These are phyloP conservation scores for Paecilomyces sp. DNA, from an alignment of 2,329 filamentous ascomycete genomes.

Conservation along the genomic window DNA sequence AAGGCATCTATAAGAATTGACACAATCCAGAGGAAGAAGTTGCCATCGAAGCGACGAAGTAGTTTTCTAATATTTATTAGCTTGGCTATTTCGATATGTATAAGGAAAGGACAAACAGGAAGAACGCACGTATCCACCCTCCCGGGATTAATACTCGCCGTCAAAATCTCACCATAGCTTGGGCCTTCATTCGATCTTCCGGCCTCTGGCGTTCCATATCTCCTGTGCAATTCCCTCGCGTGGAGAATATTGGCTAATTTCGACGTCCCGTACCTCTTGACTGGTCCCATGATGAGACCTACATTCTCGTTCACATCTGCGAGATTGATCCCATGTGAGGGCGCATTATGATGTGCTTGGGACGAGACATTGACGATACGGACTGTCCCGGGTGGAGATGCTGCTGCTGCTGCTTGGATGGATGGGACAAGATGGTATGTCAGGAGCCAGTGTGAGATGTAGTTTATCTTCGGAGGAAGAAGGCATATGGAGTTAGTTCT, in stretches of 20 bases:
- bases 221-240: slow-evolving; percentile 25
- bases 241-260: slow-evolving; percentile 41
- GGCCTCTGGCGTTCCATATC: slow-evolving; percentile 19
- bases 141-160: slow-evolving; percentile 30
- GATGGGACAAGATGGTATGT: slow-evolving; percentile 19
- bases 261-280: slow-evolving; percentile 36
- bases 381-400: neutral
- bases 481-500: too few relatives aligned
- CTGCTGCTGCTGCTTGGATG: slow-evolving; percentile 21
- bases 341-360: slow-evolving; percentile 1
- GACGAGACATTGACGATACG: slow-evolving; percentile 7
- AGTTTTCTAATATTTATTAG: neutral
- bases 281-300: slow-evolving; percentile 10
- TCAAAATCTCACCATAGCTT: slow-evolving; percentile 30
- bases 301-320: slow-evolving; percentile 12
- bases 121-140: slow-evolving; percentile 18
- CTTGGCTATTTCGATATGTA: neutral
- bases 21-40: neutral
- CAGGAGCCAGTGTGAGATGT: slow-evolving; percentile 35
- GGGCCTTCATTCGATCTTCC: neutral
- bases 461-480: slow-evolving; percentile 25
- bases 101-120: neutral
- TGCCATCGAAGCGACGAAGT: neutral
- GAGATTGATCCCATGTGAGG: slow-evolving; percentile 3
- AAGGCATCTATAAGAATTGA: neutral